A percentile compares a stretch with the other conserved stretches of the same genome.
These are phyloP conservation scores for Panicum miliaceum DNA, from an alignment of 176 grass and related monocot species.

Conservation along the genomic window DNA sequence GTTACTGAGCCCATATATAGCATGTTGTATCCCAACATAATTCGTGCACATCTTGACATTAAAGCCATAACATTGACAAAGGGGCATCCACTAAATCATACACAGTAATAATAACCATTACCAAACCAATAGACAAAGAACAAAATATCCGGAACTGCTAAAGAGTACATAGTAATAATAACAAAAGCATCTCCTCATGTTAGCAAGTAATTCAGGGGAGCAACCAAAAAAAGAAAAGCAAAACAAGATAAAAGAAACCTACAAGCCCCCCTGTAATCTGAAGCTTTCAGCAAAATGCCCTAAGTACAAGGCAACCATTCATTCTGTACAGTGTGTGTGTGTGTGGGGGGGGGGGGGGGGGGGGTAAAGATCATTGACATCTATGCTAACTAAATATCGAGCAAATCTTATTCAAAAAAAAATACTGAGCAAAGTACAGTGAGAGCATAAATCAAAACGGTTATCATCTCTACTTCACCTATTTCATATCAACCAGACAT, in stretches of 20 bases:
- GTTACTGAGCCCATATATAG: not conserved
- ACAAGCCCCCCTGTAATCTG: too few relatives aligned
- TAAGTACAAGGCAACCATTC: too few relatives aligned
- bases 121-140: not conserved
- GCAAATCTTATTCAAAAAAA: too few relatives aligned
- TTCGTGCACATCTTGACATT: conserved; percentile 23
- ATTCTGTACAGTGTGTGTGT: too few relatives aligned
- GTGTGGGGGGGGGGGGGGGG: too few relatives aligned
- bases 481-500: not conserved
- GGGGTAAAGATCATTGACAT: not conserved
- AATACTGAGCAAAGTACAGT: not conserved
- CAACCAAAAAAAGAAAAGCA: too few relatives aligned
- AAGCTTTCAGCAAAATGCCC: too few relatives aligned
- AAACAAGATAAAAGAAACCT: too few relatives aligned
- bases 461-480: not conserved
- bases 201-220: too few relatives aligned
- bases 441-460: not conserved
- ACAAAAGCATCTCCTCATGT: too few relatives aligned
- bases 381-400: not conserved
- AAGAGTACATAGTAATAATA: too few relatives aligned
- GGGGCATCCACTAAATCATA: not conserved
- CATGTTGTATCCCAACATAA: not conserved
- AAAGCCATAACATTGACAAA: conserved; percentile 10
- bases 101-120: conserved; percentile 13
- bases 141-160: not conserved